Conservation (phyloP, 805 yeast species). For the Blastobotrys parvus region DNA sequence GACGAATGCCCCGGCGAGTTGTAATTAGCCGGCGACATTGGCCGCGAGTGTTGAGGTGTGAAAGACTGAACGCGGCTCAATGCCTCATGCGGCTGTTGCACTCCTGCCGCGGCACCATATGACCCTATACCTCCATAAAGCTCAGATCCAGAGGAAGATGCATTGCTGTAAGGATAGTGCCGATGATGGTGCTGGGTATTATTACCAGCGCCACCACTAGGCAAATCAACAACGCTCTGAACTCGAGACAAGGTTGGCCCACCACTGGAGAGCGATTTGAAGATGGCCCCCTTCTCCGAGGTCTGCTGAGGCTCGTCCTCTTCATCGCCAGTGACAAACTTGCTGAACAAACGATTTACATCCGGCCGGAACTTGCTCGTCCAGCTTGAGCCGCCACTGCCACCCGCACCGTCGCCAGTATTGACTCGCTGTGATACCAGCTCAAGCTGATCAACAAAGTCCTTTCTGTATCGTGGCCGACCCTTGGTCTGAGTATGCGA, state of each 20-base stretch:
- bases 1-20: no score
- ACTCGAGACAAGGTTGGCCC: constrained; percentile 12
- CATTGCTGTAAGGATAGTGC: neutral
- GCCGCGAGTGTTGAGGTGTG: no score
- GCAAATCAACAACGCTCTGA: neutral
- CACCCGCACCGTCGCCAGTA: constrained; percentile 18
- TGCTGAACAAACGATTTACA: constrained; percentile 67
- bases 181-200: neutral
- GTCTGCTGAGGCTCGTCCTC: constrained; percentile 4
- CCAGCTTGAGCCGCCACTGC: constrained; percentile 26
- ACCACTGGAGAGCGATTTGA: constrained; percentile 21
- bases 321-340: constrained; percentile 84
- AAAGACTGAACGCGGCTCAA: neutral
- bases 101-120: neutral
- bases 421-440: constrained; percentile 33
- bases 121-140: neutral
- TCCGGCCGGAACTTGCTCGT: constrained; percentile 35
- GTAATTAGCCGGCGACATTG: no score
- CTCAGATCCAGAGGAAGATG: neutral
- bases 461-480: constrained; percentile 17
- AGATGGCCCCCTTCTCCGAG: constrained; percentile 17
- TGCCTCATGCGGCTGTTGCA: neutral
- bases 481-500: constrained; percentile 19
- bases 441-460: constrained; percentile 37
- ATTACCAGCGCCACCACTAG: neutral